Base-by-base conservation (phyloP, 2,329 filamentous ascomycete genomes). In the Verticillium isaacii region DNA sequence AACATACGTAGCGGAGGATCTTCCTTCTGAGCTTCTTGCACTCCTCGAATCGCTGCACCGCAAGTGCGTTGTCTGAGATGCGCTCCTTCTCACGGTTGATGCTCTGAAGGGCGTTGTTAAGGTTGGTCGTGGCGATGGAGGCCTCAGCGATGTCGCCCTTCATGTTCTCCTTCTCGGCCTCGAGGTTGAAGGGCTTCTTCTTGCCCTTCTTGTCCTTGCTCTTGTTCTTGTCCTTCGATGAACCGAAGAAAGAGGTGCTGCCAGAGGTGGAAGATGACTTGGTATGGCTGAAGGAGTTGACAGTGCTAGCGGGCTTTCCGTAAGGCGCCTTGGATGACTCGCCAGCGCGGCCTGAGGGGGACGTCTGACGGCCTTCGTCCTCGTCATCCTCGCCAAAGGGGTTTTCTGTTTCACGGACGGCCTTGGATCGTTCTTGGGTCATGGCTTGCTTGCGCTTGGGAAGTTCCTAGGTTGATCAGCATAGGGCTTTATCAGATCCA, bases 11-110 rank as follows among this genome's bases (percentile, higher is more conserved):
- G 61, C 93, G 89, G 45, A 98, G 73, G 34, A 98, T 90, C 72
- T 92, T 91, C 62, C 92, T 85, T 57, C 95, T 86, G 14, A 98
- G 84, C 57, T 86, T 82, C 74, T 97, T 98, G 81, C 94, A 98
- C 2, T 79, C 83, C 68, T 97, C 92, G 67, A 98, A 97, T 2
- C 89, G 85, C 66, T 88, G 82, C 62, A 92, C 83, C 0, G 92
- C 91, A 62, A 87, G 82, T 8, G 83, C 74, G 67, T 98, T 96
- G 41, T 96, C 90, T 6, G 93, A 97, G 36, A 98, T 93, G 3
- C 91, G 89, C 74, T 96, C 89, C 57, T 80, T 85, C 73, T 98
- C 95, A 63, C 95, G 88, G 73, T 98, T 97, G 77, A 97, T 93
- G 60, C 90, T 87, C 73, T 95, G 93, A 41, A 99, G 81, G 1